Percentiles rank a stretch among this genome's conserved stretches.
These are phyloP conservation scores for Acacia concinna DNA, from an alignment of 331 rosid genomes.

Conservation along the genomic window DNA sequence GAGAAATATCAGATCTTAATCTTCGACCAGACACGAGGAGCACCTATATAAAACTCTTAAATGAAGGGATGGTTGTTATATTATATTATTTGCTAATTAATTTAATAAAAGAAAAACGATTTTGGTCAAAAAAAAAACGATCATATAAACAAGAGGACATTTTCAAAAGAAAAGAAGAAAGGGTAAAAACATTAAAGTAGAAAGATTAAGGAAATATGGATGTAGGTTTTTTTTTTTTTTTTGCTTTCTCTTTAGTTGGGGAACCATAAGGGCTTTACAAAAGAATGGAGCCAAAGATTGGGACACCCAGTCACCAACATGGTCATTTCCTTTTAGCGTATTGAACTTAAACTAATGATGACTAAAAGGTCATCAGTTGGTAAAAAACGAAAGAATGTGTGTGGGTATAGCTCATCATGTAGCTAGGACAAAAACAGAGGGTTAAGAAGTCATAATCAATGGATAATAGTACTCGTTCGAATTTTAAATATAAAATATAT, in stretches of 20 bases:
- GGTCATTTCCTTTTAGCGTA: background rate
- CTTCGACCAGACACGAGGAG: background rate
- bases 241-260: background rate
- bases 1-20: background rate
- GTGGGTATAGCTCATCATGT: slow-evolving; percentile 19
- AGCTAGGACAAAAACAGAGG: slow-evolving; percentile 18
- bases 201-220: background rate
- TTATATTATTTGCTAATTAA: no score
- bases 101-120: no score
- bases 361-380: slow-evolving; percentile 15
- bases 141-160: background rate
- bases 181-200: background rate
- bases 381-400: slow-evolving; percentile 26
- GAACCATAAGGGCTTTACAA: slow-evolving; percentile 28
- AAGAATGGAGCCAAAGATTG: background rate
- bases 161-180: background rate
- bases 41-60: background rate
- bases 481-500: no score
- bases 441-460: background rate
- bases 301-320: background rate
- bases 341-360: background rate
- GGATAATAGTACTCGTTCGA: background rate
- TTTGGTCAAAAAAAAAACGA: no score
- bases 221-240: background rate
- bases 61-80: no score